Percentiles rank a stretch among this genome's conserved stretches.
phyloP scores from a whole-genome alignment of 257 asterid species.

The Prunella vulgaris region DNA sequence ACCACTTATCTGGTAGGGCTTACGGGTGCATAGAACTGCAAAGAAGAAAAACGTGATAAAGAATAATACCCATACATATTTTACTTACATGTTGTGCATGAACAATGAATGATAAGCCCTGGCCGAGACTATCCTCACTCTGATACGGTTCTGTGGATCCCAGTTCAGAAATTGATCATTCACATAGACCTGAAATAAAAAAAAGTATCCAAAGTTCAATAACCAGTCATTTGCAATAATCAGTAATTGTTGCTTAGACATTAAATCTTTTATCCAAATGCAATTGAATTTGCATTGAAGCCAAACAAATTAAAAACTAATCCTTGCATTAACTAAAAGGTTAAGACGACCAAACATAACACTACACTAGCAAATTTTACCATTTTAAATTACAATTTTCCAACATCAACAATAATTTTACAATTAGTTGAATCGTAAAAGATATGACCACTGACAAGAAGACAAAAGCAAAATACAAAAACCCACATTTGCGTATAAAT shows the following conservation, averaged over 20 bases:
- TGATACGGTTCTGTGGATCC: conserved; percentile 91
- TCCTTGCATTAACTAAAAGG: neutral
- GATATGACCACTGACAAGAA: neutral
- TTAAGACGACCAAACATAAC: neutral
- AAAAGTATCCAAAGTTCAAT: conserved; percentile 3
- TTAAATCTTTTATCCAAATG: neutral
- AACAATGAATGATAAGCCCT: conserved; percentile 84
- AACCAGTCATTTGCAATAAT: neutral
- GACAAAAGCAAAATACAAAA: conserved; percentile 18
- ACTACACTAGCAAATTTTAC: neutral
- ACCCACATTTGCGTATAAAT: neutral
- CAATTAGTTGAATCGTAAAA: neutral
- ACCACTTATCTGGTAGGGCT: conserved; percentile 39
- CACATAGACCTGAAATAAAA: conserved; percentile 62
- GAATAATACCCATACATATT: neutral
- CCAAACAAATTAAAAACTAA: neutral
- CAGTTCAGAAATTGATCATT: conserved; percentile 94
- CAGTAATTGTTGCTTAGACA: neutral
- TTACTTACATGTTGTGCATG: conserved; percentile 54
- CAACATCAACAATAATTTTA: neutral
- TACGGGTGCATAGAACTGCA: conserved; percentile 36
- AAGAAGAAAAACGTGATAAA: conserved; percentile 14
- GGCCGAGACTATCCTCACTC: conserved; percentile 95
- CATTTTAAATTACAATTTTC: neutral
- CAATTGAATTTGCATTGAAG: neutral